Percentiles rank a stretch among this genome's conserved stretches.
These are phyloP conservation scores for Eutrema japonicum DNA, from an alignment of 345 rosid species.

Conservation along the genomic window DNA sequence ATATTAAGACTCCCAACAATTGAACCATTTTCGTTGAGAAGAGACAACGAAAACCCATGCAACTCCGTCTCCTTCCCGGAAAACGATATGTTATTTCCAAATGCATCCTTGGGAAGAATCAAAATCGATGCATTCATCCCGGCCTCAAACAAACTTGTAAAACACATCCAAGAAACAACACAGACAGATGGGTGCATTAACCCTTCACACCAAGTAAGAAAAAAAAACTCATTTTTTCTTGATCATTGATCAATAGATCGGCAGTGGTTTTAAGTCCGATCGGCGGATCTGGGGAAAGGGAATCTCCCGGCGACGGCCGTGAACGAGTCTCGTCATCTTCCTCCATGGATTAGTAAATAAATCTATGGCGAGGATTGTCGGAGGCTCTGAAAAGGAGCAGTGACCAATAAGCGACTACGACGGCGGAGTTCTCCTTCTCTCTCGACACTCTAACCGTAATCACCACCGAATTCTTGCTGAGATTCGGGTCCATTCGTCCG, in stretches of 20 bases:
- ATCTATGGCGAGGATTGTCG: too few relatives aligned
- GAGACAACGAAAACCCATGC: constrained; percentile 53
- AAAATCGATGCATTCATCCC: constrained; percentile 58
- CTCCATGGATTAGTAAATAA: too few relatives aligned
- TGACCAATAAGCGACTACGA: too few relatives aligned
- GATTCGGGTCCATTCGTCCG: constrained; percentile 72
- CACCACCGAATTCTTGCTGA: background rate
- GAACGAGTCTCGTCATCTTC: too few relatives aligned
- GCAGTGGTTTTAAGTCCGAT: too few relatives aligned
- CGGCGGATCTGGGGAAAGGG: too few relatives aligned
- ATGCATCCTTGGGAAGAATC: constrained; percentile 83
- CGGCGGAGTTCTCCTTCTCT: too few relatives aligned
- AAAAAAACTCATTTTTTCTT: background rate
- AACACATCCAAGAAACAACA: constrained; percentile 75
- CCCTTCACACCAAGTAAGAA: constrained; percentile 50
- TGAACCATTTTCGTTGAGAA: constrained; percentile 59
- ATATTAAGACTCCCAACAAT: constrained; percentile 45
- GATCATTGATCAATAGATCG: too few relatives aligned
- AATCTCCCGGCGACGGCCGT: too few relatives aligned
- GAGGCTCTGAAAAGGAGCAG: too few relatives aligned
- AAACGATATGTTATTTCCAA: constrained; percentile 73
- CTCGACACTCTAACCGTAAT: background rate
- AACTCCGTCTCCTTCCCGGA: constrained; percentile 47
- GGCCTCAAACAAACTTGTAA: constrained; percentile 61
- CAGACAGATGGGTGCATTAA: constrained; percentile 62